Evolutionary conservation across 2,329 filamentous ascomycete genomes (phyloP), one percentile per base, ranked within the genome.

Genomic region (Verticillium longisporum): DNA sequence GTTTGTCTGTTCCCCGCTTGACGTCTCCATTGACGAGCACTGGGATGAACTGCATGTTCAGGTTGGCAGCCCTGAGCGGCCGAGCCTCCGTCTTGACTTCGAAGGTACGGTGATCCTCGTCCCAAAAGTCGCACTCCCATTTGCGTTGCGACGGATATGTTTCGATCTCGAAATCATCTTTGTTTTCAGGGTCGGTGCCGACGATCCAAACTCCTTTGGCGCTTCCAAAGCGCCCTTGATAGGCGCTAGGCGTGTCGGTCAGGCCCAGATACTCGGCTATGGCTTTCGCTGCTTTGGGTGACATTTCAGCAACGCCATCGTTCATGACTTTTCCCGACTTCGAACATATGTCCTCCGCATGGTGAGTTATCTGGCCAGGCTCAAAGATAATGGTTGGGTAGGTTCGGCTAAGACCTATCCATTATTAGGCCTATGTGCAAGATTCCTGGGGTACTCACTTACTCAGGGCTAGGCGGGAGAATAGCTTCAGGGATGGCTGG

Each of bases 151-250:
- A 91, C 0, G 77, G 78, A 60, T 79, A 85, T 0, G 88, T 84
- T 60, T 87, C 80, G 53, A 92, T 89, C 88, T 87, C 90, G 15
- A 85, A 73, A 0, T 76, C 69, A 1, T 80, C 74, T 1, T 74
- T 73, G 1, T 80, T 74, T 1, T 74, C 73, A 0, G 71, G 72
- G 32, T 83, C 79, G 0, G 75, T 68, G 65, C 88, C 86, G 5
- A 88, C 72, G 56, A 88, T 80, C 90, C 89, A 93, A 65, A 93
- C 78, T 0, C 90, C 91, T 70, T 94, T 94, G 0, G 88, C 88
- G 18, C 88, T 84, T 10, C 85, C 88, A 38, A 93, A 82, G 0
- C 91, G 83, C 1, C 78, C 89, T 71, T 94, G 90, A 55, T 88
- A 86, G 0, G 81, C 87, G 37, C 83, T 83, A 0, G 89, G 88